A percentile compares a stretch with the other conserved stretches of the same genome.
Conservation (phyloP, 2,329 filamentous ascomycete species). For the Hansfordia pulvinata region DNA sequence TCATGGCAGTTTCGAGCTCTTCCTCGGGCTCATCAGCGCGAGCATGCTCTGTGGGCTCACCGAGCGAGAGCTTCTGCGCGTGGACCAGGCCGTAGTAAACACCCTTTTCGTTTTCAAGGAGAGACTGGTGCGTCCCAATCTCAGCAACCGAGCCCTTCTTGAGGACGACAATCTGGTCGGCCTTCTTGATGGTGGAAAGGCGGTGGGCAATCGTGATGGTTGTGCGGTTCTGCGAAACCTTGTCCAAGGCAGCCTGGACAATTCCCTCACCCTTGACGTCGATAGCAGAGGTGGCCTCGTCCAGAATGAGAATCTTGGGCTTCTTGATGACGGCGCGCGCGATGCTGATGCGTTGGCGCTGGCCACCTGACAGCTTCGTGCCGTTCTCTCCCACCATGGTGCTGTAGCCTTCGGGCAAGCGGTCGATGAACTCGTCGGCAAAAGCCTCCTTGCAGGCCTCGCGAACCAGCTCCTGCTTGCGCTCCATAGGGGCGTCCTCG, state of each 20-base stretch:
- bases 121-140: constrained; percentile 59
- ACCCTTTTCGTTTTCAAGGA: constrained; percentile 45
- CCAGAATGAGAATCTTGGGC: constrained; percentile 58
- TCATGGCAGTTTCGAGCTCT: constrained; percentile 23
- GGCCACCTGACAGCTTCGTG: constrained; percentile 69
- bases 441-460: constrained; percentile 55
- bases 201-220: constrained; percentile 66
- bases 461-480: constrained; percentile 44
- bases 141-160: constrained; percentile 59
- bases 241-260: constrained; percentile 51
- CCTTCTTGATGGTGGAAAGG: constrained; percentile 61
- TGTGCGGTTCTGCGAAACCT: constrained; percentile 47
- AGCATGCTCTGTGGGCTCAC: constrained; percentile 27
- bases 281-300: constrained; percentile 63
- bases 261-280: constrained; percentile 40
- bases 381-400: constrained; percentile 67
- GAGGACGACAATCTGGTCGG: constrained; percentile 67
- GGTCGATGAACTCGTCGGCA: constrained; percentile 55
- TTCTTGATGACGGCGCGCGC: constrained; percentile 61
- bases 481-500: constrained; percentile 37
- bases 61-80: constrained; percentile 44
- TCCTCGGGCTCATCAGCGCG: constrained; percentile 22
- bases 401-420: constrained; percentile 52
- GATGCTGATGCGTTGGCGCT: constrained; percentile 72
- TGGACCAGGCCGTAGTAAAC: constrained; percentile 56